phyloP scores from a whole-genome alignment of 139 green algal species.

The Micractinium sp. region DNA sequence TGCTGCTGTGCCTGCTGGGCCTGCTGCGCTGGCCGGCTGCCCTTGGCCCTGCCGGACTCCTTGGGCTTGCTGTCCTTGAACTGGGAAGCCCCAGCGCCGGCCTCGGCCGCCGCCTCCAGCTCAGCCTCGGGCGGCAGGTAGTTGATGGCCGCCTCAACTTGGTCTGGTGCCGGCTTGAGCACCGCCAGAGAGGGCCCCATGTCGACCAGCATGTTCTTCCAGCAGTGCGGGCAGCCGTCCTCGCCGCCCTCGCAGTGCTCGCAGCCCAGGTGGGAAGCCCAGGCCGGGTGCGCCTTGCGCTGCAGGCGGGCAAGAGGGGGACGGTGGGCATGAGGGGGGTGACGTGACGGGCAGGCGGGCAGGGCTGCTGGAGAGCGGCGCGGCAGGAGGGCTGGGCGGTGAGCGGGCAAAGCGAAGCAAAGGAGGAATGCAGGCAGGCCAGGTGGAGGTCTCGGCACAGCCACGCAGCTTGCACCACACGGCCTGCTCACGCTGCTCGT shows the following conservation, averaged over 20 bases:
- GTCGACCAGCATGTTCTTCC: neutral
- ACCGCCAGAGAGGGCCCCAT: neutral
- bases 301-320: neutral
- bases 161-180: neutral
- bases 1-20: neutral
- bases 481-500: neutral
- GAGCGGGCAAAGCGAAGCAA: too few species aligned
- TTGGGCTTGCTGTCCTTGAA: too few species aligned
- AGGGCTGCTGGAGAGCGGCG: neutral
- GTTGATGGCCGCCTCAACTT: neutral
- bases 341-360: neutral
- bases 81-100: too few species aligned
- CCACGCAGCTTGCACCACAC: too few species aligned
- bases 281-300: neutral
- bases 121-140: neutral
- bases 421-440: too few species aligned
- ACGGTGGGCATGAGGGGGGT: neutral
- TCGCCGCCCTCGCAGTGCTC: neutral
- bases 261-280: conserved; percentile 6
- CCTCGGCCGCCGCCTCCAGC: neutral
- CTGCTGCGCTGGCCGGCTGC: too few species aligned
- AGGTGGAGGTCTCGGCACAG: too few species aligned
- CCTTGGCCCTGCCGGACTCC: too few species aligned
- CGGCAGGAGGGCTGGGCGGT: too few species aligned
- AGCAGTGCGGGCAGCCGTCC: conserved; percentile 32